These are phyloP conservation scores for Penicillium diatomitis DNA, from an alignment of 495 filamentous ascomycete species.

Conservation along the genomic window DNA sequence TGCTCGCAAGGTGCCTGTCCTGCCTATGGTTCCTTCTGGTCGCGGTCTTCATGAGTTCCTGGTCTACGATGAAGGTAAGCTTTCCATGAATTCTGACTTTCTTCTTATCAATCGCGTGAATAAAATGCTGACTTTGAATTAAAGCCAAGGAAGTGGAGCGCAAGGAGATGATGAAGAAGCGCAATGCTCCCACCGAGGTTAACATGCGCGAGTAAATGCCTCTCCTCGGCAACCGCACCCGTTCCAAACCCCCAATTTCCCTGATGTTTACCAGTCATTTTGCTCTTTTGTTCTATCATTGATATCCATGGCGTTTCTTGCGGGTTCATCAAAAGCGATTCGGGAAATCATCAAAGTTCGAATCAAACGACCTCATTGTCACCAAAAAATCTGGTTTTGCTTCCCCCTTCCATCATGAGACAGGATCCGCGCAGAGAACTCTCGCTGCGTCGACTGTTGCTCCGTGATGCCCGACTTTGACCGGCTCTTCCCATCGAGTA, in stretches of 20 bases:
- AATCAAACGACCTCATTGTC: constrained; percentile 5
- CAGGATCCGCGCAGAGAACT: too few relatives aligned
- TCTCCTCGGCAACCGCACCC: constrained; percentile 9
- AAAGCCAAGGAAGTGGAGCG: constrained; percentile 66
- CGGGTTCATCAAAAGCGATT: constrained; percentile 33
- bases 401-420: not conserved
- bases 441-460: too few relatives aligned
- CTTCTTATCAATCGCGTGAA: not conserved
- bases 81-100: not conserved
- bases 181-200: constrained; percentile 40
- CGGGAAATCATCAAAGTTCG: constrained; percentile 9
- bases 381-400: constrained; percentile 6
- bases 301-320: constrained; percentile 43
- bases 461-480: too few relatives aligned
- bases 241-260: constrained; percentile 7
- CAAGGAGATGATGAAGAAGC: constrained; percentile 59
- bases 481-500: too few relatives aligned
- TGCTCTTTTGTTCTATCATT: constrained; percentile 25
- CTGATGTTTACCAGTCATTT: constrained; percentile 7
- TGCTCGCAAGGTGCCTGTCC: constrained; percentile 90
- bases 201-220: constrained; percentile 11
- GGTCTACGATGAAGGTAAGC: constrained; percentile 72
- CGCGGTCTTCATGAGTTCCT: constrained; percentile 87
- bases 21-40: constrained; percentile 92
- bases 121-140: constrained; percentile 18